Percentiles rank a stretch among this genome's conserved stretches.
Conservation (phyloP, 2,329 filamentous ascomycete genomes). For the Nigrograna mackinnonii region DNA sequence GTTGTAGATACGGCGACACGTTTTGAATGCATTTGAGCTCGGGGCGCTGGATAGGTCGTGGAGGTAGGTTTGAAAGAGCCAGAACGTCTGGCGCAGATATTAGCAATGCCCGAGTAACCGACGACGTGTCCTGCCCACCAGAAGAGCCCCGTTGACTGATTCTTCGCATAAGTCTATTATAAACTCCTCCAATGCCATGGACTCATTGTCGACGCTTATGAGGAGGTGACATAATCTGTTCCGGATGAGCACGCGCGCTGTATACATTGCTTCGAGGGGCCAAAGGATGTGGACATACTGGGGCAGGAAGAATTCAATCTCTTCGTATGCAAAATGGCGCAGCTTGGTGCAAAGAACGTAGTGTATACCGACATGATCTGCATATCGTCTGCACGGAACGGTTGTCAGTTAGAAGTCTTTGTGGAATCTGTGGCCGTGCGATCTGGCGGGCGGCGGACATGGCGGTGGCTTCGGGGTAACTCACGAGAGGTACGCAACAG, state of each 20-base stretch:
- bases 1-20: slow-evolving; percentile 82
- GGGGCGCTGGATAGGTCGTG: slow-evolving; percentile 78
- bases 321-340: slow-evolving; percentile 85
- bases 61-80: slow-evolving; percentile 87
- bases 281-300: slow-evolving; percentile 42
- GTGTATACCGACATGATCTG: slow-evolving; percentile 87
- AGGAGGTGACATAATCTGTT: slow-evolving; percentile 75
- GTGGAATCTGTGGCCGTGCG: slow-evolving; percentile 13
- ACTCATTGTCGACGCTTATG: slow-evolving; percentile 88
- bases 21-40: slow-evolving; percentile 77
- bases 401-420: slow-evolving; percentile 19
- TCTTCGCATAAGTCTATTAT: slow-evolving; percentile 84
- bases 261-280: slow-evolving; percentile 14
- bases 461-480: slow-evolving; percentile 44
- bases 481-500: slow-evolving; percentile 87
- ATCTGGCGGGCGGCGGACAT: slow-evolving; percentile 19
- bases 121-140: slow-evolving; percentile 60
- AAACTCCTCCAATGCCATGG: slow-evolving; percentile 88
- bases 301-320: slow-evolving; percentile 90
- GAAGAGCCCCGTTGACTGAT: slow-evolving; percentile 79
- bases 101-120: slow-evolving; percentile 25
- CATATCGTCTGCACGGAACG: slow-evolving; percentile 68
- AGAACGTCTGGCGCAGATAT: slow-evolving; percentile 69
- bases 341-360: slow-evolving; percentile 88
- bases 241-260: slow-evolving; percentile 22